Base-by-base conservation (phyloP, 2,329 filamentous ascomycete species). In the Pleurostoma richardsiae region DNA sequence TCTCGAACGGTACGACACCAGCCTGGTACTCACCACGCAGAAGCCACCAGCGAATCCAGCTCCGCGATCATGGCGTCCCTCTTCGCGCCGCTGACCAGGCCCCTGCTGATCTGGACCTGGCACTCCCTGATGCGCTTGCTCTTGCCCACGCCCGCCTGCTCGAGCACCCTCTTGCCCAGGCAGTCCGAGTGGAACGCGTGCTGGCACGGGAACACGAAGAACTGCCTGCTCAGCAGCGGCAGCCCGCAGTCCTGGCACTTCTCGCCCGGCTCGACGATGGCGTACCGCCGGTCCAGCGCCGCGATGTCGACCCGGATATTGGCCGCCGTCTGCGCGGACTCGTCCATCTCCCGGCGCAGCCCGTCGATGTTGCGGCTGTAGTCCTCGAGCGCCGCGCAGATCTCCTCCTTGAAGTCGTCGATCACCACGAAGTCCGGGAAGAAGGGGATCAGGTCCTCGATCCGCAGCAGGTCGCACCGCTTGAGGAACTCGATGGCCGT, bases 361-460 rank as follows among this genome's bases (percentile, higher is more conserved):
- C 74, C 76, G 59, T 97, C 94, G 55, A 99, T 99, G 55, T 89
- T 90, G 36, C 88, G 86, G 41, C 84, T 88, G 70, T 99, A 99
- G 53, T 95, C 88, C 66, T 99, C 94, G 2, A 99, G 77, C 1
- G 95, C 94, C 0, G 82, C 76, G 69, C 94, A 99, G 36, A 99
- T 97, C 64, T 99, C 94, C 53, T 97, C 91, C 63, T 97, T 96
- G 77, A 99, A 99, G 65, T 97, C 94, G 62, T 99, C 94, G 52
- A 99, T 97, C 44, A 97, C 88, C 28, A 97, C 90, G 62, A 99
- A 99, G 64, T 99, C 94, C 0, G 94, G 94, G 69, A 99, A 99
- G 73, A 99, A 96, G 0, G 94, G 94, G 39, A 99, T 97, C 30
- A 99, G 71, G 59, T 99, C 94, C 69, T 99, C 94, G 53, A 99